Base-by-base conservation (phyloP, 495 filamentous ascomycete genomes). In the Aspergillus carlsbadensis region DNA sequence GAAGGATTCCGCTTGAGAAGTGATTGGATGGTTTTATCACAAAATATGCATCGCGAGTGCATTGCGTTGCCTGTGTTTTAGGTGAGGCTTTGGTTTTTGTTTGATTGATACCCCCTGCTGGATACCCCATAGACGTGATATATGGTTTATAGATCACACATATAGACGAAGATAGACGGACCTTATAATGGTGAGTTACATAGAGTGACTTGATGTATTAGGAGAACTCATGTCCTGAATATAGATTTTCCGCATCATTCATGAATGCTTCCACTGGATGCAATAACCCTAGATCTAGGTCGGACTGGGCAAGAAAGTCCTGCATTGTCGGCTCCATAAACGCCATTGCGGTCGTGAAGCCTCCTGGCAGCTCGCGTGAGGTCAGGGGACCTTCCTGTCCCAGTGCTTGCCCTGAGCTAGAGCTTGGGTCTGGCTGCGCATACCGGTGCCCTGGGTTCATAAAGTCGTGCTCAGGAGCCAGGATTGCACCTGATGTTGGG, bases 261-360 rank as follows among this genome's bases (percentile, higher is more conserved):
- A 75, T 65, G 51, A 72, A 75, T 7, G 70, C 67, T 66, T 77
- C 74, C 45, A 75, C 71, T 6, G 73, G 70, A 59, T 75, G 68
- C 43, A 74, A 43, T 24, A 73, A 47, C 3, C 74, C 72, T 39
- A 77, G 41, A 58, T 74, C 72, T 17, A 77, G 67, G 63, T 77
- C 70, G 17, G 71, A 73, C 65, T 77, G 74, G 26, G 74, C 74
- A 1, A 77, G 59, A 22, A 77, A 77, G 37, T 75, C 70, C 57
- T 77, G 72, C 74, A 77, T 77, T 6, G 72, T 77, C 34, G 74
- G 74, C 49, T 77, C 72, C 49, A 77, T 50, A 39, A 77, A 77
- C 18, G 74, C 66, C 74, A 77, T 77, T 33, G 71, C 72, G 0
- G 74, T 75, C 29, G 72, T 75, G 51, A 74, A 74, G 37, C 73